phyloP scores from a whole-genome alignment of 208 protist genomes.

The Vickermania ingenoplastis region DNA sequence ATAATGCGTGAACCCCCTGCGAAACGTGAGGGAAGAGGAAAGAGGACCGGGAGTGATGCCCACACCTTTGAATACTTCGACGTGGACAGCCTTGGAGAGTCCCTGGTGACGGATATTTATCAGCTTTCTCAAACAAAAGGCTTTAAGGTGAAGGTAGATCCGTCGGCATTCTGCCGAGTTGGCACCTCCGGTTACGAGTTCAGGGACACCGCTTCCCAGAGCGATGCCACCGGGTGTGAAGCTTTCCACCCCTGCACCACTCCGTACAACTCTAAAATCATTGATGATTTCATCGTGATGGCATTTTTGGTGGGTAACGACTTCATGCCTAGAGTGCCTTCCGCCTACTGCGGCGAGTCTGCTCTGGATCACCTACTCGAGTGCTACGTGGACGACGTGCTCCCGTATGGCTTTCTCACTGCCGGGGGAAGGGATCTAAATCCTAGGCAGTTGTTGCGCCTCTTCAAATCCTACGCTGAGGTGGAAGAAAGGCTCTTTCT shows the following conservation, averaged over 20 bases:
- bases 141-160: constrained; percentile 11
- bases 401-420: constrained; percentile 79
- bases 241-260: constrained; percentile 54
- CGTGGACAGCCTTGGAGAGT: constrained; percentile 47
- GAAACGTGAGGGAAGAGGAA: no score
- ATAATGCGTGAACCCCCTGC: constrained; percentile 55
- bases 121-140: constrained; percentile 39
- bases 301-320: constrained; percentile 77
- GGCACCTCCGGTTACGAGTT: constrained; percentile 52
- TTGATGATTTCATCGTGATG: constrained; percentile 80
- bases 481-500: constrained; percentile 68
- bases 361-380: constrained; percentile 73
- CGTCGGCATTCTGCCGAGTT: constrained; percentile 9
- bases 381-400: constrained; percentile 63
- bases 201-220: constrained; percentile 4
- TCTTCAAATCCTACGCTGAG: constrained; percentile 49
- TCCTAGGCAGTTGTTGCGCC: constrained; percentile 45
- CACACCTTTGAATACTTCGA: constrained; percentile 58
- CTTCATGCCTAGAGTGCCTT: constrained; percentile 68
- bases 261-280: constrained; percentile 60
- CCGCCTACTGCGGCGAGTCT: constrained; percentile 63
- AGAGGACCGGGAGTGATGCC: constrained; percentile 1
- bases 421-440: constrained; percentile 54
- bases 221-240: not conserved
- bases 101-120: constrained; percentile 61